Base-by-base conservation (phyloP, 2,329 filamentous ascomycete species). In the Penicillium sp. region DNA sequence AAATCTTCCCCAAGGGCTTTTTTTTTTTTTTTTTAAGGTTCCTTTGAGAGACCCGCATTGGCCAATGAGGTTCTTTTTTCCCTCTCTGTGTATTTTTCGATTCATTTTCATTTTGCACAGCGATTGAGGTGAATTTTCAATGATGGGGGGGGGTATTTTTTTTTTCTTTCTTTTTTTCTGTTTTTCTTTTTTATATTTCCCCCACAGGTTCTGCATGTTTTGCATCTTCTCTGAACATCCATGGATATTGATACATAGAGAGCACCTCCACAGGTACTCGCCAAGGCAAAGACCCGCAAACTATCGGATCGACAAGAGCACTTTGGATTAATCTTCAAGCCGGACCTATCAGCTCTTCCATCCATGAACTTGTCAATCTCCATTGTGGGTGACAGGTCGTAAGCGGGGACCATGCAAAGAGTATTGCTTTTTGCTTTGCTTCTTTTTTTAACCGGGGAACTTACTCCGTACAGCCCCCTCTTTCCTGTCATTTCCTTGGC, bases 341-440 rank as follows among this genome's bases (percentile, higher is more conserved):
- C 54, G 46, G 50, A 54, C 62, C 62, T 58, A 65, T 64, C 56
- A 64, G 56, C 54, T 38, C 22, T 24, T 48, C 20, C 40, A 37
- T 20, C 26, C 29, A 47, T 24, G 22, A 44, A 40, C 11, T 32
- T 26, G 34, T 26, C 52, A 24, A 53, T 56, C 46, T 52, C 14
- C 35, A 44, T 50, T 55, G 46, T 31, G 49, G 54, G 31, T 70
- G 69, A 72, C 66, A 70, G 62, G 64, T 72, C 68, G 18, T 58
- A 63, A 62, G 60, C n/a, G 40, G 54, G 60, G 53, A 44, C 50
- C 35, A 54, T 32, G 35, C 13, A 38, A 53, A 59, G 48, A 53
- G 49, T 22, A 38, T 52, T 50, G 38, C 40, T 49, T 59, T 59
- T 53, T 53, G 34, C 37, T 57, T 50, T 48, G 42, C 39, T 44